phyloP scores from a whole-genome alignment of 1,284 basidiomycete species.

The Leccinum solheimii region DNA sequence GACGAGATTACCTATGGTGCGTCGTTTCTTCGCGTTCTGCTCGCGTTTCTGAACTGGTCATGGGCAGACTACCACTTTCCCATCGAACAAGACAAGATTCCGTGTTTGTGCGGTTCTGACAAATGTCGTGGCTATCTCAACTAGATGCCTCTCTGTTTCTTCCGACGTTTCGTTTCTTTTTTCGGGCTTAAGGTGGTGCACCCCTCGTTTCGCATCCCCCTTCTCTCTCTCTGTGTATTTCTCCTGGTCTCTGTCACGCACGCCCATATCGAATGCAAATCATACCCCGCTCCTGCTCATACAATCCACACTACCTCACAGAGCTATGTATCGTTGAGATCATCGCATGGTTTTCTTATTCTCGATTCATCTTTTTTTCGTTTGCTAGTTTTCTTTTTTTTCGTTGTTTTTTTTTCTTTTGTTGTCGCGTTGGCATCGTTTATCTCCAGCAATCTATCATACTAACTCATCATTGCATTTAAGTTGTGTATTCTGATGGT shows the following conservation, averaged over 20 bases:
- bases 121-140: slow-evolving; percentile 91
- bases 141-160: slow-evolving; percentile 38
- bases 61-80: slow-evolving; percentile 87
- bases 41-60: not conserved
- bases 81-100: slow-evolving; percentile 90
- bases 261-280: slow-evolving; percentile 12
- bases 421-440: slow-evolving; percentile 6
- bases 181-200: slow-evolving; percentile 2
- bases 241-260: slow-evolving; percentile 11
- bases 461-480: slow-evolving; percentile 14
- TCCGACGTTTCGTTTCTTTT: not conserved
- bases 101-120: slow-evolving; percentile 82
- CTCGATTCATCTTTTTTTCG: not conserved
- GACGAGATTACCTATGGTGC: slow-evolving; percentile 93
- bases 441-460: slow-evolving; percentile 20
- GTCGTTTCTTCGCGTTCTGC: slow-evolving; percentile 28
- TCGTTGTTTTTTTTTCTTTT: not conserved
- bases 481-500: too few species aligned
- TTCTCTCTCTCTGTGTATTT: not conserved
- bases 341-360: slow-evolving; percentile 20
- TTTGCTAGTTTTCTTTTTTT: not conserved
- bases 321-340: slow-evolving; percentile 30
- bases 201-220: not conserved
- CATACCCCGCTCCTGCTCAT: slow-evolving; percentile 21
- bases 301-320: slow-evolving; percentile 19